Evolutionary conservation across 2,329 filamentous ascomycete genomes (phyloP).

Genomic region (Plenodomus lindquistii): DNA sequence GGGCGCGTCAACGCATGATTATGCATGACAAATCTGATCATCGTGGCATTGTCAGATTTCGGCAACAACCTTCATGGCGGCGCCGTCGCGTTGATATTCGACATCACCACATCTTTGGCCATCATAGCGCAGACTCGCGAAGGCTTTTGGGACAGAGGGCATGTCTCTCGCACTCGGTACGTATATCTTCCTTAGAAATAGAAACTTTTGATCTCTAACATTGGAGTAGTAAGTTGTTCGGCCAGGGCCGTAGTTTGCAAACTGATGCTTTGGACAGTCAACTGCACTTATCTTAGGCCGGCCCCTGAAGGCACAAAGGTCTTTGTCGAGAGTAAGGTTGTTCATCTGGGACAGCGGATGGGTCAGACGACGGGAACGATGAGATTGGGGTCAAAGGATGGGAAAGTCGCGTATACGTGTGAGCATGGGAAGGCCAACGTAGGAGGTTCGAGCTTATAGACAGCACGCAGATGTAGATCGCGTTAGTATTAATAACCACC

Average conservation of each 20-base stretch:
- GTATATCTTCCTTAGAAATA: not conserved
- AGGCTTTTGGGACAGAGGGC: slow-evolving; percentile 50
- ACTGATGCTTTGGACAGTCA: slow-evolving; percentile 34
- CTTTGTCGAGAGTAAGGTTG: slow-evolving; percentile 50
- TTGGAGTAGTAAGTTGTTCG: slow-evolving; percentile 17
- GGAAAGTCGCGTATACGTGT: slow-evolving; percentile 45
- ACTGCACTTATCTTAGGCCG: slow-evolving; percentile 52
- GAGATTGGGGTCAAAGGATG: slow-evolving; percentile 39
- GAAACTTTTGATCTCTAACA: slow-evolving; percentile 12
- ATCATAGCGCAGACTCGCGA: slow-evolving; percentile 35
- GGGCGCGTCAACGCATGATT: too few relatives aligned
- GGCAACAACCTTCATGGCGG: slow-evolving; percentile 58
- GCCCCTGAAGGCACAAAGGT: slow-evolving; percentile 47
- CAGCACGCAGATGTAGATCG: not conserved
- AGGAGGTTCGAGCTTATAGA: slow-evolving; percentile 24
- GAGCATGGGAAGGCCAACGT: slow-evolving; percentile 44
- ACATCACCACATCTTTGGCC: slow-evolving; percentile 55
- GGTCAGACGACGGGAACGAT: slow-evolving; percentile 48
- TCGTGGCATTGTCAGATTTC: slow-evolving; percentile 1
- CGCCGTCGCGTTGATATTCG: slow-evolving; percentile 58
- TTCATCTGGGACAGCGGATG: slow-evolving; percentile 49
- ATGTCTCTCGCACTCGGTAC: slow-evolving; percentile 40
- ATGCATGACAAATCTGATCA: too few relatives aligned
- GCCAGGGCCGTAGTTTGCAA: slow-evolving; percentile 9
- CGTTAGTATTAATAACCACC: not conserved